These are phyloP conservation scores for Didymella segeticola DNA, from an alignment of 2,329 filamentous ascomycete genomes.

Conservation along the genomic window DNA sequence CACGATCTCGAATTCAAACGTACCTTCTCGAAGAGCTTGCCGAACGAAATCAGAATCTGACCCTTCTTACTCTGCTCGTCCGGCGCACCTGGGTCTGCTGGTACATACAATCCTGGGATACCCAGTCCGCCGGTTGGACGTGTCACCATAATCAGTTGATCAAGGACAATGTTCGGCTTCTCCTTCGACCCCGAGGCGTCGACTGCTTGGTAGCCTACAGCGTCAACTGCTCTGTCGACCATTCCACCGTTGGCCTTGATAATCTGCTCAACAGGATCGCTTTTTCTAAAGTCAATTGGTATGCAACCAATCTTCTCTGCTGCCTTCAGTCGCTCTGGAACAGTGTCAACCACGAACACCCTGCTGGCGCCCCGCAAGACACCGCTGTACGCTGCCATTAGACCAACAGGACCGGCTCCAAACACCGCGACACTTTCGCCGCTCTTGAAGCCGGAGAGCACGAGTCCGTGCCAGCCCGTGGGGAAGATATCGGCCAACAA, in stretches of 20 bases:
- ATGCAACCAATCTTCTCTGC: constrained; percentile 69
- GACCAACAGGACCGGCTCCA: constrained; percentile 67
- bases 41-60: constrained; percentile 69
- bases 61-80: constrained; percentile 68
- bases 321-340: constrained; percentile 64
- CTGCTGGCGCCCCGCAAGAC: constrained; percentile 65
- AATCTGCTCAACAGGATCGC: constrained; percentile 67
- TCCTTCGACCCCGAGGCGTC: constrained; percentile 62
- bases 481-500: constrained; percentile 59
- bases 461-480: constrained; percentile 64
- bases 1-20: not conserved
- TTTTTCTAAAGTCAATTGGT: constrained; percentile 66
- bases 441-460: constrained; percentile 64
- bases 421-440: constrained; percentile 71
- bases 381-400: constrained; percentile 71
- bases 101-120: constrained; percentile 63
- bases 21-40: constrained; percentile 73
- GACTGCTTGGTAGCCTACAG: constrained; percentile 71
- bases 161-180: constrained; percentile 67
- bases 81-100: constrained; percentile 67
- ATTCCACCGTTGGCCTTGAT: constrained; percentile 64
- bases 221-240: constrained; percentile 70
- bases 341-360: constrained; percentile 69
- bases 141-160: constrained; percentile 69
- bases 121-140: constrained; percentile 67